Base-by-base conservation (phyloP, 768 basidiomycete species). In the Bullera alba region DNA sequence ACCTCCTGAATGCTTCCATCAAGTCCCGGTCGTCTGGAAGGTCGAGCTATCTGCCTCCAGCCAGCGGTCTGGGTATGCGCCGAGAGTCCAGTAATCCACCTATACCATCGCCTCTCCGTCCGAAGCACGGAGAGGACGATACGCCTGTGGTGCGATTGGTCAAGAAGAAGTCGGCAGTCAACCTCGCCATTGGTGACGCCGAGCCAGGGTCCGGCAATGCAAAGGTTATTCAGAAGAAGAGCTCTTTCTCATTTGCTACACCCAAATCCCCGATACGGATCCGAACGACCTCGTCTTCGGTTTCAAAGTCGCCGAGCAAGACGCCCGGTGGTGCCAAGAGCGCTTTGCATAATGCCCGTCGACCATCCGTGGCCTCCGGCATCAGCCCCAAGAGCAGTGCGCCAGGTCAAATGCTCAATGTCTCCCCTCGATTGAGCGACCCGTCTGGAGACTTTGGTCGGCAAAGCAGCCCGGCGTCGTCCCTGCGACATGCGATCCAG, bases 161-260 rank as follows among this genome's bases (percentile, higher is more conserved):
- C n/a, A n/a, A n/a, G n/a, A n/a, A n/a, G n/a, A n/a, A n/a, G n/a
- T 48, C 36, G 1, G 8, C 37, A 14, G 37, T 7, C 12, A 10
- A 39, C 8, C n/a, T 34, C 27, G 42, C 52, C 48, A 35, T 35
- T 7, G 37, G 41, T 16, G 32, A 32, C 22, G 42, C 37, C n/a
- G 16, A 27, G 8, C 8, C 7, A 10, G 17, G 30, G 21, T 2
- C 22, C 23, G 19, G 32, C 47, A 21, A 21, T 32, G 46, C 42
- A 2, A 36, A 46, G 26, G 49, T 46, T 7, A 45, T 61, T 30
- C 35, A 38, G 12, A 61, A 59, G 57, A 62, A 58, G 36, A 30
- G 48, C 15, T 57, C 55, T 5, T 61, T 56, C 53, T 54, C 57
- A 4, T 58, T 51, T 23, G 61, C 51, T 29, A 51, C 57, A 8